Evolutionary conservation across 108 stramenopile species (phyloP).

Genomic region (Chaetoceros tenuissimus): DNA sequence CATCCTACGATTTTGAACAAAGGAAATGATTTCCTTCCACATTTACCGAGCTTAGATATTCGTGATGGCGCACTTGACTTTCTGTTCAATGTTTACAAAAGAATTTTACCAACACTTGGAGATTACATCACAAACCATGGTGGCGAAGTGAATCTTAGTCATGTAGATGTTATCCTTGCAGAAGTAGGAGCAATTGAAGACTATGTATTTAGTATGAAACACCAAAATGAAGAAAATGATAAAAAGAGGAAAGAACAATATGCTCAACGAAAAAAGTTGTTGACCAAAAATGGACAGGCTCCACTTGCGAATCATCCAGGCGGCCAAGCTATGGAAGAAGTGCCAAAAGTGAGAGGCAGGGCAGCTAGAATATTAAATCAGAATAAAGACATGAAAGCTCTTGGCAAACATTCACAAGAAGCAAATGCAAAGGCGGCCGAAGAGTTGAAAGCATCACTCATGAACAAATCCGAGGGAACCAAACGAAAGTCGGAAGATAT

Average conservation of each 20-base stretch:
- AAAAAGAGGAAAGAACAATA: constrained; percentile 38
- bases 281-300: constrained; percentile 30
- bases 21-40: constrained; percentile 60
- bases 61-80: constrained; percentile 90
- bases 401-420: constrained; percentile 2
- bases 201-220: constrained; percentile 88
- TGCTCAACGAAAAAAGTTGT: constrained; percentile 29
- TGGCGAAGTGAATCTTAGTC: constrained; percentile 84
- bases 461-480: constrained; percentile 14
- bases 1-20: background rate
- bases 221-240: constrained; percentile 72
- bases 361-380: constrained; percentile 62
- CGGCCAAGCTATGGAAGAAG: constrained; percentile 12
- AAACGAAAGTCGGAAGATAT: constrained; percentile 16
- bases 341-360: constrained; percentile 44
- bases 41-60: constrained; percentile 92
- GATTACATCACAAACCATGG: constrained; percentile 92
- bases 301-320: constrained; percentile 25
- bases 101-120: constrained; percentile 82
- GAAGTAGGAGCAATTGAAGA: constrained; percentile 96
- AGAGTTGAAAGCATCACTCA: constrained; percentile 37
- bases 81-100: constrained; percentile 84
- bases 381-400: background rate
- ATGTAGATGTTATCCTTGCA: constrained; percentile 88
- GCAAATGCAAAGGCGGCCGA: constrained; percentile 14